Evolutionary conservation across 2,329 filamentous ascomycete species (phyloP).

Genomic region (Fusarium sp.): DNA sequence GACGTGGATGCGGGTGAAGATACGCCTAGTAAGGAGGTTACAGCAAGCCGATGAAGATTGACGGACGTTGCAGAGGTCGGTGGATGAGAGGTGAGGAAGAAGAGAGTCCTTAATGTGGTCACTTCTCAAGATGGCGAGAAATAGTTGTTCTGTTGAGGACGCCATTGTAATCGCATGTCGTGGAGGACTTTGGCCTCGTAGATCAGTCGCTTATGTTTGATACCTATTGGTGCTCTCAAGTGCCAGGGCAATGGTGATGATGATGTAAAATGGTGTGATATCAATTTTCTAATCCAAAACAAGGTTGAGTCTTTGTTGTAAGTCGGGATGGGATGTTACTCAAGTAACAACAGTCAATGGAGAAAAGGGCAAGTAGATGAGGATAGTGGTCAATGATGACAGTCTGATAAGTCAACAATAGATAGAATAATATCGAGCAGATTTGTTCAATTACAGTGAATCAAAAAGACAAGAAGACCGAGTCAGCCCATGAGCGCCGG

Average conservation of each 20-base stretch:
- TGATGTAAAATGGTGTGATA: slow-evolving; percentile 35
- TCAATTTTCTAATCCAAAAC: background rate
- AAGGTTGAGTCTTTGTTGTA: slow-evolving; percentile 5
- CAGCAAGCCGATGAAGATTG: slow-evolving; percentile 77
- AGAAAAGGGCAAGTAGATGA: slow-evolving; percentile 11
- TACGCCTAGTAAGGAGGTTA: slow-evolving; percentile 73
- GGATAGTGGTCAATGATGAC: background rate
- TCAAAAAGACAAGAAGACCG: slow-evolving; percentile 17
- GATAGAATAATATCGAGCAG: slow-evolving; percentile 5
- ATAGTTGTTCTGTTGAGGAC: slow-evolving; percentile 57
- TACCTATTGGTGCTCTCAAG: slow-evolving; percentile 5
- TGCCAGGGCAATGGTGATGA: slow-evolving; percentile 1
- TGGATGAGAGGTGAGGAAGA: slow-evolving; percentile 61
- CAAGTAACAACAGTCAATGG: slow-evolving; percentile 21
- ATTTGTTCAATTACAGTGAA: slow-evolving; percentile 15
- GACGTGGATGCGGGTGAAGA: slow-evolving; percentile 76
- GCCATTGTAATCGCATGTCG: slow-evolving; percentile 67
- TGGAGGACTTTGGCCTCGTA: slow-evolving; percentile 16
- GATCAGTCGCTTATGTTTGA: slow-evolving; percentile 3
- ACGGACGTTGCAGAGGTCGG: slow-evolving; percentile 70
- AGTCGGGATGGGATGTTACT: slow-evolving; percentile 7
- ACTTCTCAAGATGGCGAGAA: slow-evolving; percentile 68
- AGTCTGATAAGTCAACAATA: slow-evolving; percentile 7
- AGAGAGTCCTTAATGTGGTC: slow-evolving; percentile 62
- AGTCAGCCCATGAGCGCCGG: slow-evolving; percentile 28